Evolutionary conservation across 805 yeast genomes (phyloP).

Genomic region (Yamadazyma akitaensis): DNA sequence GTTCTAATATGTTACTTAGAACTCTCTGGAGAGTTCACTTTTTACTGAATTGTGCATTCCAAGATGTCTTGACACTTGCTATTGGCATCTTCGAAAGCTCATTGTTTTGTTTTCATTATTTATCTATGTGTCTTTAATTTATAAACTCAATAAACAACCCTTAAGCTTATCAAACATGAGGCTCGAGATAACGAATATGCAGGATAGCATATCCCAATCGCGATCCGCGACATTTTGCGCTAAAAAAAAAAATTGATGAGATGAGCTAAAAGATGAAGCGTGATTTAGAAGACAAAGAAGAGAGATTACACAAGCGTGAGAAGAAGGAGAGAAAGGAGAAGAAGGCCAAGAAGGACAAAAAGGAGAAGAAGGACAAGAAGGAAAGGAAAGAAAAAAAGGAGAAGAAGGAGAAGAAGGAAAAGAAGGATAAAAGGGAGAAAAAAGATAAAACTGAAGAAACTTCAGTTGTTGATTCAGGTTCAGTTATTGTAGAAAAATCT

Average conservation of each 20-base stretch:
- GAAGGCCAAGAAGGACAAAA: conserved; percentile 11
- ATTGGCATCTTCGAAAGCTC: not conserved
- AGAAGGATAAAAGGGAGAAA: conserved; percentile 9
- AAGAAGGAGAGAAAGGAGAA: conserved; percentile 9
- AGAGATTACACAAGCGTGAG: conserved; percentile 15
- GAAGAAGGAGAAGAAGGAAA: conserved; percentile 11
- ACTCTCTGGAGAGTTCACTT: too few species aligned
- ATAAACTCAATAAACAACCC: conserved; percentile 2
- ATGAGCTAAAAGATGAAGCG: conserved; percentile 6
- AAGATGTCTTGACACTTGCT: too few species aligned
- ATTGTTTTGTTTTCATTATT: not conserved
- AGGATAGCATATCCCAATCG: not conserved
- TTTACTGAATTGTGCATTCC: too few species aligned
- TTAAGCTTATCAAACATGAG: conserved; percentile 1
- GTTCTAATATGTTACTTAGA: not conserved
- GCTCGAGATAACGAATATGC: conserved; percentile 4
- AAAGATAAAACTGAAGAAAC: conserved; percentile 11
- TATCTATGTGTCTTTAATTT: not conserved
- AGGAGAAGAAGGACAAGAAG: conserved; percentile 6
- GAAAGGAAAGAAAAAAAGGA: conserved; percentile 14
- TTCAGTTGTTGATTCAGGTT: not conserved
- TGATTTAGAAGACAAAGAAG: conserved; percentile 12
- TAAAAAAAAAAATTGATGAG: conserved; percentile 9
- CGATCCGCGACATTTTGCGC: not conserved
- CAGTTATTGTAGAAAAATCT: conserved; percentile 25